phyloP scores from a whole-genome alignment of 2,329 filamentous ascomycete genomes.

The Colletotrichum somersetense region DNA sequence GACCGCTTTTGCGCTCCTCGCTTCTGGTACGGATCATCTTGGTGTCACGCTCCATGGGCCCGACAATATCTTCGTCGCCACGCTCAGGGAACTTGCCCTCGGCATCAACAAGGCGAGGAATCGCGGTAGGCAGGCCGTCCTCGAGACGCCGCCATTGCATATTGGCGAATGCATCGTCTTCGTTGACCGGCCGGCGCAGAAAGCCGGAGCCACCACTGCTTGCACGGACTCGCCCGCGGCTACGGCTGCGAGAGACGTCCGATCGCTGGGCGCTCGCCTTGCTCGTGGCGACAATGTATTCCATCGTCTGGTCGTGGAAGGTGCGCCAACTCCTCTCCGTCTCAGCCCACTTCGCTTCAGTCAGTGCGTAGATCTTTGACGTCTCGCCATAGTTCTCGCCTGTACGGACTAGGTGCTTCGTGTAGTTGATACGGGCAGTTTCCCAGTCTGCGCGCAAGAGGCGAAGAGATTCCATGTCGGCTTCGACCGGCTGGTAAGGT shows the following conservation, averaged over 20 bases:
- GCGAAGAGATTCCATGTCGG: constrained; percentile 68
- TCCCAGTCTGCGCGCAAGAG: constrained; percentile 86
- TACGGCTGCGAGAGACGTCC: constrained; percentile 54
- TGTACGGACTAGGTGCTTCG: constrained; percentile 87
- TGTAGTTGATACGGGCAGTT: constrained; percentile 84
- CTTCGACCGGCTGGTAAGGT: constrained; percentile 78
- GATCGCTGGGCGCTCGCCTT: constrained; percentile 49
- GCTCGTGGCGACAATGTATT: constrained; percentile 59
- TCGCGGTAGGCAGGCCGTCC: constrained; percentile 71
- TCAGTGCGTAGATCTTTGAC: constrained; percentile 88
- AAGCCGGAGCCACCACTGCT: constrained; percentile 55
- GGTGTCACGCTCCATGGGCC: constrained; percentile 81
- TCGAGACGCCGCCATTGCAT: constrained; percentile 62
- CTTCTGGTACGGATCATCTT: constrained; percentile 63
- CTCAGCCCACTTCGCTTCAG: constrained; percentile 88
- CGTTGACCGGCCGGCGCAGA: constrained; percentile 50
- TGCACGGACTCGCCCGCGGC: constrained; percentile 55
- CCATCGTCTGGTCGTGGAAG: constrained; percentile 75
- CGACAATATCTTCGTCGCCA: constrained; percentile 92
- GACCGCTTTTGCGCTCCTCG: constrained; percentile 59
- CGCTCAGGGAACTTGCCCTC: constrained; percentile 89
- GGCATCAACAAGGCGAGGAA: constrained; percentile 77
- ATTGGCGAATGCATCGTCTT: constrained; percentile 58
- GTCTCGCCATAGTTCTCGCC: constrained; percentile 92
- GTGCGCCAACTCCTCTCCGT: constrained; percentile 81